A percentile compares a stretch with the other conserved stretches of the same genome.
phyloP scores from a whole-genome alignment of 768 basidiomycete species.

The Tulasnella sp. region DNA sequence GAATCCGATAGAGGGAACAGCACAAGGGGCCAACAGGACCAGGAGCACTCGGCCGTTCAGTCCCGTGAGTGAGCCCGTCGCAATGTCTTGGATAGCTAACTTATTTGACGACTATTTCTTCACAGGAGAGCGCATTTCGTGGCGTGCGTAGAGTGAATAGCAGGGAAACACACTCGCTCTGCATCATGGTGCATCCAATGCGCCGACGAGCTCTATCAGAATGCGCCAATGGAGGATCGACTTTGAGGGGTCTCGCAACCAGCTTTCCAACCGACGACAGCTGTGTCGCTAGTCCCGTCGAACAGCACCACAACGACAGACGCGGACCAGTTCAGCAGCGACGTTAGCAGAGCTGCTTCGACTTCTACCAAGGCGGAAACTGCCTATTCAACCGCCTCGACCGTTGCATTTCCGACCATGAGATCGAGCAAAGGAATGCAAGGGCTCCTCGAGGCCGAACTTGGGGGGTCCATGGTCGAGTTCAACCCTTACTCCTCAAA shows the following conservation, averaged over 20 bases:
- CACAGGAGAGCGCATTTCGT: no score
- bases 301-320: background rate
- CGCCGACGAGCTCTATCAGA: constrained; percentile 7
- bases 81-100: no score
- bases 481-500: constrained; percentile 26
- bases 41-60: no score
- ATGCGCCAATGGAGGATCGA: background rate
- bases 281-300: background rate
- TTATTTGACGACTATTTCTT: no score
- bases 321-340: background rate
- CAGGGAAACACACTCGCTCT: no score
- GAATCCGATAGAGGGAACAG: no score
- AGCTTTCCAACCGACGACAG: background rate
- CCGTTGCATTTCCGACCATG: constrained; percentile 10
- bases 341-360: background rate
- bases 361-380: background rate
- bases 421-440: constrained; percentile 29
- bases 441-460: constrained; percentile 38
- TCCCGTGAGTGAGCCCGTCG: no score
- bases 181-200: background rate
- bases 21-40: no score
- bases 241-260: constrained; percentile 1
- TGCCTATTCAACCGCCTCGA: background rate
- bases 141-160: no score
- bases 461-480: constrained; percentile 37